Conservation (phyloP, 371 early-diverging fungal genomes). For the Fennellomyces sp. region DNA sequence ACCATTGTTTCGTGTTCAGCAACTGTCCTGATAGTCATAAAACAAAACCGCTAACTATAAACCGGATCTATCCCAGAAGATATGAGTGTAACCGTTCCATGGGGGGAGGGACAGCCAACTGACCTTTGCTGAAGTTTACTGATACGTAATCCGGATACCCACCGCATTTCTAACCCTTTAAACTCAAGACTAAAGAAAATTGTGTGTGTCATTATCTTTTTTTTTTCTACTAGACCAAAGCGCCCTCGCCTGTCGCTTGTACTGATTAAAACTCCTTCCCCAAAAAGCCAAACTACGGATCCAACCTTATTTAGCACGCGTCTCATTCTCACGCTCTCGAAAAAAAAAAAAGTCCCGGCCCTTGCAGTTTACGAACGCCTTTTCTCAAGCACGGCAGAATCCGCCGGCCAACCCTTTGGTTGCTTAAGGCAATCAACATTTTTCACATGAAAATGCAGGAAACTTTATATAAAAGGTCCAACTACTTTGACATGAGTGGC, state of each 20-base stretch:
- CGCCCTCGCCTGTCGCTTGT: background rate
- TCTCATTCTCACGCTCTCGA: background rate
- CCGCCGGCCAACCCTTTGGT: background rate
- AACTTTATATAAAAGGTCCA: background rate
- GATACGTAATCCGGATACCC: too few species aligned
- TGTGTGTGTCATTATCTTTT: too few species aligned
- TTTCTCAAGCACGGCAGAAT: background rate
- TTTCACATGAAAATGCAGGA: background rate
- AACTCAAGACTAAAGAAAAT: too few species aligned
- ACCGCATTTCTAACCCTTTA: too few species aligned
- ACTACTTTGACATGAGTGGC: background rate
- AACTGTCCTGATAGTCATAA: background rate
- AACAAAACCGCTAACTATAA: background rate
- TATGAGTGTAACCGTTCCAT: background rate
- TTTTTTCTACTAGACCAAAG: too few species aligned
- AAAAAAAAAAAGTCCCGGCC: background rate
- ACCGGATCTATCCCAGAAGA: background rate
- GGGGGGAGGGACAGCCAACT: background rate
- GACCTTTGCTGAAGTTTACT: too few species aligned
- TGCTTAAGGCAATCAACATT: background rate
- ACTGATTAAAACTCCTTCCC: too few species aligned
- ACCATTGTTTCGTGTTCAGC: background rate
- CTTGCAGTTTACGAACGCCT: background rate
- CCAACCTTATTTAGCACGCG: conserved; percentile 1
- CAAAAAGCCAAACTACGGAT: too few species aligned